Conservation (phyloP, 345 rosid genomes). For the Linum usitatissimum region DNA sequence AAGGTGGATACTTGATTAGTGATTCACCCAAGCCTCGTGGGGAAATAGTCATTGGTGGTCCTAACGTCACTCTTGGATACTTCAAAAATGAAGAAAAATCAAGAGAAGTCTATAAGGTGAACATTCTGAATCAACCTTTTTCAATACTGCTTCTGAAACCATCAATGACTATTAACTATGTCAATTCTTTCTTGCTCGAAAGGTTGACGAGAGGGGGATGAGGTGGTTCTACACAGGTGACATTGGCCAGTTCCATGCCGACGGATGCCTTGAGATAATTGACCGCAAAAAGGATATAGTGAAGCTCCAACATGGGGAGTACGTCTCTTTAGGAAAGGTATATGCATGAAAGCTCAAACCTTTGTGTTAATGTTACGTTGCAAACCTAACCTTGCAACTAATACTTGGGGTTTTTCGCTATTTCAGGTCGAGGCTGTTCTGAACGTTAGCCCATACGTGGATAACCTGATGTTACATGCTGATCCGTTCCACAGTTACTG, state of each 20-base stretch:
- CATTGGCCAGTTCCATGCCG: conserved; percentile 78
- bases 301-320: conserved; percentile 98
- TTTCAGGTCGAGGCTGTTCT: conserved; percentile 87
- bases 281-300: conserved; percentile 96
- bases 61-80: conserved; percentile 81
- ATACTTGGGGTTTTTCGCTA: background rate
- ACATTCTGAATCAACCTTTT: background rate
- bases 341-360: background rate
- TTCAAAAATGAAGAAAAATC: conserved; percentile 89
- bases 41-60: conserved; percentile 92
- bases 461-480: conserved; percentile 86
- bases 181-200: conserved; percentile 8
- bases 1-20: conserved; percentile 68
- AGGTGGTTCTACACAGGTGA: conserved; percentile 99
- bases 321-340: conserved; percentile 96
- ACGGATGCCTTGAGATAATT: conserved; percentile 95
- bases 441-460: conserved; percentile 54
- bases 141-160: background rate
- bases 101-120: conserved; percentile 79
- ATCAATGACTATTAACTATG: background rate
- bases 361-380: background rate
- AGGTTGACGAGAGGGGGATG: conserved; percentile 94
- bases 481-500: conserved; percentile 85
- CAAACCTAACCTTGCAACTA: conserved; percentile 13
- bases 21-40: conserved; percentile 94